Evolutionary conservation across 169 alveolate species (phyloP).

Genomic region (Plasmodium malariae): DNA sequence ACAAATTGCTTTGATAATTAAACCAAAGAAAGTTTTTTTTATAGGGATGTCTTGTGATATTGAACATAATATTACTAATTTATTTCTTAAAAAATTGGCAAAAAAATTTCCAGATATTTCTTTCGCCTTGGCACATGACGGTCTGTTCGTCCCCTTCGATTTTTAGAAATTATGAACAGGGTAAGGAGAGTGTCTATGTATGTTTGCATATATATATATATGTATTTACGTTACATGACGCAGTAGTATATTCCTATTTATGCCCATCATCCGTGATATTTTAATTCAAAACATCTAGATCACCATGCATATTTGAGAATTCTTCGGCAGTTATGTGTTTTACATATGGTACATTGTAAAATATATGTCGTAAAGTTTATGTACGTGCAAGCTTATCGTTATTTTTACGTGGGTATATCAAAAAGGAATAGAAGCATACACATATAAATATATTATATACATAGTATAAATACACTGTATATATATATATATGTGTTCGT

Average conservation of each 20-base stretch:
- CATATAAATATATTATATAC: neutral
- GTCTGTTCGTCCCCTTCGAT: slow-evolving; percentile 41
- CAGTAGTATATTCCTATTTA: neutral
- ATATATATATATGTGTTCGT: too few relatives aligned
- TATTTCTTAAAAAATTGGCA: slow-evolving; percentile 48
- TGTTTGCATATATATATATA: slow-evolving; percentile 2
- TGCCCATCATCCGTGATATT: neutral
- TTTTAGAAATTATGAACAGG: slow-evolving; percentile 2
- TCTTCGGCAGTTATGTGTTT: too few relatives aligned
- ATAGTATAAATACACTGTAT: too few relatives aligned
- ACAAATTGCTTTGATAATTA: slow-evolving; percentile 40
- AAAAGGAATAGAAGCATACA: neutral
- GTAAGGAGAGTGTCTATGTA: neutral
- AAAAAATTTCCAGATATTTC: slow-evolving; percentile 41
- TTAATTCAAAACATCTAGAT: too few relatives aligned
- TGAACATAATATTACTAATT: slow-evolving; percentile 42
- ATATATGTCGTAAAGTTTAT: too few relatives aligned
- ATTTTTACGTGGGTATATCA: too few relatives aligned
- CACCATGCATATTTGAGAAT: too few relatives aligned
- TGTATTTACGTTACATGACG: neutral
- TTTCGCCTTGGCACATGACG: slow-evolving; percentile 66
- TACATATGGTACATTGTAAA: too few relatives aligned
- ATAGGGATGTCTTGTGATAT: slow-evolving; percentile 56
- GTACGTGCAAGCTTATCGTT: too few relatives aligned
- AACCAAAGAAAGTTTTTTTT: slow-evolving; percentile 67